Base-by-base conservation (phyloP, 495 filamentous ascomycete species). In the Hypomontagnella submonticulosa region DNA sequence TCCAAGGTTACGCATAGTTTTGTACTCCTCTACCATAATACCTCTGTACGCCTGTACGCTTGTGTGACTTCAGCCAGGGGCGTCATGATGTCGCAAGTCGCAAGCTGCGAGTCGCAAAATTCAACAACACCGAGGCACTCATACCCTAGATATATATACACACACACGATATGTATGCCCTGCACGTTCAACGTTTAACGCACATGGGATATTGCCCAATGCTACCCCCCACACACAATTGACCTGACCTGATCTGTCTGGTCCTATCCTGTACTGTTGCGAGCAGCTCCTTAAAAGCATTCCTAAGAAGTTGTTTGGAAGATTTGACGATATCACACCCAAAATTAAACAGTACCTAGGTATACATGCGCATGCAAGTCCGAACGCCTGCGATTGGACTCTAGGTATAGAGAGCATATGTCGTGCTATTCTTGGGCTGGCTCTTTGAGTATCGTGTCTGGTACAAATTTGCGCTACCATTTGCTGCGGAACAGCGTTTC, bases 21-120 rank as follows among this genome's bases (percentile, higher is more conserved):
- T 43, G 37, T 6, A 41, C 48, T 34, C 11, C 47, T 37, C 48
- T 38, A 18, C 41, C n/a, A n/a, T 54, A 20, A n/a, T 37, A 51
- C 15, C 19, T 27, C 12, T 61, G 34, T 63, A 41, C 61, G 20
- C 49, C 56, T 4, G 23, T 16, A 42, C 36, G 56, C 34, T 34
- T 61, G 37, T 43, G 48, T 27, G 30, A 60, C 62, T 23, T 16
- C 34, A 9, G 23, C 23, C 27, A 47, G 13, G 32, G 50, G 4
- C 59, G 65, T 60, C 66, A 60, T 60, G 49, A 43, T 68, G 27
- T 58, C 41, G 53, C n/a, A n/a, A n/a, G n/a, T n/a, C n/a, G n/a
- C n/a, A n/a, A n/a, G n/a, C n/a, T n/a, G n/a, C n/a, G n/a, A n/a
- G n/a, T n/a, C n/a, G n/a, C 53, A 62, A 62, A 61, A 48, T 36